Evolutionary conservation across 768 basidiomycete species (phyloP), one percentile per base, ranked within the genome.

Genomic region (Sporobolomyces phaffii): DNA sequence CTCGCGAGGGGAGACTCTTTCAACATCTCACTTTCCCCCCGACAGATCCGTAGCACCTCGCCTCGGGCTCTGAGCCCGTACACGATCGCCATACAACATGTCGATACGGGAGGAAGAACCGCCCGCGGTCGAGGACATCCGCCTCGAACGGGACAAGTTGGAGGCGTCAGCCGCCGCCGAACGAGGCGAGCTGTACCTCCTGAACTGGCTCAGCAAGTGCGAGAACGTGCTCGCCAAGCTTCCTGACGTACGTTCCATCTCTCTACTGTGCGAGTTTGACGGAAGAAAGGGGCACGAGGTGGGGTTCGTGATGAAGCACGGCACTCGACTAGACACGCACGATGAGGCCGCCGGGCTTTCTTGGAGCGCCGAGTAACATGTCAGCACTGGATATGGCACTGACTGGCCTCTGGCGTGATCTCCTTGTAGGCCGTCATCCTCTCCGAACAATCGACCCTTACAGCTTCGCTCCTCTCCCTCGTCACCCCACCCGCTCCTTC

Each of bases 161-260:
- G 45, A 38, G 2, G 67, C 67, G 26, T n/a, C 45, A 8, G 62
- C 58, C 29, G 77, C 82, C 5, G 85, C 83, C 44, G 90, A 91
- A 63, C 86, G 86, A 77, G 87, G 85, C 18, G 89, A 90, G 69
- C 82, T 91, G 56, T 88, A 89, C 73, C 77, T 92, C 20, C 88
- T 92, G 73, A 87, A 88, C 73, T 94, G 90, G 88, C 81, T 92
- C 14, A 83, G 85, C 10, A 79, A 81, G 14, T 82, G 83, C 3
- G 86, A 90, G 76, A 83, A 82, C 75, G 81, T 80, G 29, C 76
- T 89, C 24, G 80, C 78, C 29, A 78, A 80, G 1, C 79, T 82
- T 20, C 73, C 82, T 1, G 73, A 82, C 33, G 90, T 90, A 73
- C 58, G 88, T 79, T 9, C 24, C 29, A 18, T 18, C 1, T 4